Evolutionary conservation across 164 flowering plant genomes (phyloP).

Genomic region (Vitis rotundifolia): DNA sequence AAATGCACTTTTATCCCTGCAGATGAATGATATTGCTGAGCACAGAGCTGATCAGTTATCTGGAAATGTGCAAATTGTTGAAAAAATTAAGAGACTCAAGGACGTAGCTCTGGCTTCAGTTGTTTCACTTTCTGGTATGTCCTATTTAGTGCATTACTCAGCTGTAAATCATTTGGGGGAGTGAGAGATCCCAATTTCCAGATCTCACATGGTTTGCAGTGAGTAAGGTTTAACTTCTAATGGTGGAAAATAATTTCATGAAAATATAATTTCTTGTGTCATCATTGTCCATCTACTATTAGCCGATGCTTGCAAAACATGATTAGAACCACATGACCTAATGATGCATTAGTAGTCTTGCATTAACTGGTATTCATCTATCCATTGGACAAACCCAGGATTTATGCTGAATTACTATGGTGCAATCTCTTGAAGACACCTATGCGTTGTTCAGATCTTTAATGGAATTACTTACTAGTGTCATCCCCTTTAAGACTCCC

Average conservation of each 20-base stretch:
- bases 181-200: neutral
- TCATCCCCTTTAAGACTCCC: too few species aligned
- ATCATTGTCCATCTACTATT: neutral
- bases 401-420: constrained; percentile 2
- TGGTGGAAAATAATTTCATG: neutral
- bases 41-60: constrained; percentile 11
- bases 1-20: constrained; percentile 43
- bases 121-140: constrained; percentile 55
- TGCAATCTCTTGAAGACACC: neutral
- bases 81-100: constrained; percentile 46
- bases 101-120: constrained; percentile 37
- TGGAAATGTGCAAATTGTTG: constrained; percentile 18
- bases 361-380: too few species aligned
- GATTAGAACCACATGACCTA: neutral
- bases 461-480: neutral
- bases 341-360: neutral
- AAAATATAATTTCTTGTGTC: too few species aligned
- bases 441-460: neutral
- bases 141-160: neutral
- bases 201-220: neutral
- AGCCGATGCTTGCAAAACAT: neutral
- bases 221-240: neutral
- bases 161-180: neutral
- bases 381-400: neutral
- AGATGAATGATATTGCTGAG: constrained; percentile 15